phyloP scores from a whole-genome alignment of 129 eudicot genomes.

The Centella asiatica region DNA sequence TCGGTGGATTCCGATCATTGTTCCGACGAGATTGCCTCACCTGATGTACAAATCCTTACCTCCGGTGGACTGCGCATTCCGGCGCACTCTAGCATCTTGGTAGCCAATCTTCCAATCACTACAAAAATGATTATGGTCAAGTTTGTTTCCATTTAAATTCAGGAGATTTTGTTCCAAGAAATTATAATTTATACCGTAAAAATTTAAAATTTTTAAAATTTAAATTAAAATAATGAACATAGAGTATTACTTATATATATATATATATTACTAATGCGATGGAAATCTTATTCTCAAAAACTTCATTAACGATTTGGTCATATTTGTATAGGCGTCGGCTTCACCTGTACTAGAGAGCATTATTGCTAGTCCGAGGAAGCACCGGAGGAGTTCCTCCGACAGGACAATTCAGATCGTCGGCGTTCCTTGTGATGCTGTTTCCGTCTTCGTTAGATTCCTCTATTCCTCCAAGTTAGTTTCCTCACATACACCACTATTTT shows the following conservation, averaged over 20 bases:
- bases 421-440: slow-evolving; percentile 86
- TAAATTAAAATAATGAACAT: no score
- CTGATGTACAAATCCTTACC: slow-evolving; percentile 54
- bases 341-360: slow-evolving; percentile 74
- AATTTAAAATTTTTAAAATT: no score
- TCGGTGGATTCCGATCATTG: slow-evolving; percentile 21
- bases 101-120: slow-evolving; percentile 9
- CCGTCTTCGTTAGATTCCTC: slow-evolving; percentile 63
- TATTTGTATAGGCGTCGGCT: slow-evolving; percentile 46
- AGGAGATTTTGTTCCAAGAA: no score
- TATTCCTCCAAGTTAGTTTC: slow-evolving; percentile 54
- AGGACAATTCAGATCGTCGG: slow-evolving; percentile 66
- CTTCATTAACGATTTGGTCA: not conserved
- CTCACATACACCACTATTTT: slow-evolving; percentile 20
- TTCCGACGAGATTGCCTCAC: slow-evolving; percentile 33
- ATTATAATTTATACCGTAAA: no score
- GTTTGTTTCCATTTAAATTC: no score
- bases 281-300: no score
- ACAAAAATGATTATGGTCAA: no score
- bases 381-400: slow-evolving; percentile 54
- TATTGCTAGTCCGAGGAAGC: slow-evolving; percentile 46
- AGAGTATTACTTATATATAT: no score
- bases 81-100: slow-evolving; percentile 73
- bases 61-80: slow-evolving; percentile 74
- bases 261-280: no score